Evolutionary conservation across 345 rosid genomes (phyloP).

Genomic region (Gossypium australe): DNA sequence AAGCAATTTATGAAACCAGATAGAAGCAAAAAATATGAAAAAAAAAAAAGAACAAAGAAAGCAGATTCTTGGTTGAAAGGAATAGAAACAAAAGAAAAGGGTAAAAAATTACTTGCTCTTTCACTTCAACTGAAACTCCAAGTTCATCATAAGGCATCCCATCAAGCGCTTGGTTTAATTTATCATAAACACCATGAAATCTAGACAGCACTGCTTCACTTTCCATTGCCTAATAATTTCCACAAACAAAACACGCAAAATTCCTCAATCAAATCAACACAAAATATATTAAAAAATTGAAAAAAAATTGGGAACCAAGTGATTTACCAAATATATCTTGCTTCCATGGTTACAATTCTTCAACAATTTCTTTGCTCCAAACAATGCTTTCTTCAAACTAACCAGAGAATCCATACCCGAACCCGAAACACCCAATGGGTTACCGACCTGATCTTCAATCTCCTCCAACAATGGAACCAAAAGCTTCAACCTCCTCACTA

Average conservation of each 20-base stretch:
- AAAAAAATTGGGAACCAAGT: background rate
- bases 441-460: slow-evolving; percentile 29
- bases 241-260: background rate
- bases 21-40: background rate
- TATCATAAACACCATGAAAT: slow-evolving; percentile 48
- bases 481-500: slow-evolving; percentile 57
- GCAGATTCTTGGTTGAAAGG: background rate
- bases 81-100: background rate
- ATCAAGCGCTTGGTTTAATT: slow-evolving; percentile 42
- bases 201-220: slow-evolving; percentile 47
- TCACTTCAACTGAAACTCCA: slow-evolving; percentile 52
- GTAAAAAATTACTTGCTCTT: slow-evolving; percentile 42
- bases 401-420: slow-evolving; percentile 21
- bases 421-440: background rate
- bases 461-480: slow-evolving; percentile 54
- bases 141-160: slow-evolving; percentile 38
- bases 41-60: background rate
- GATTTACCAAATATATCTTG: slow-evolving; percentile 54
- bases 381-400: slow-evolving; percentile 37
- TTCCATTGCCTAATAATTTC: slow-evolving; percentile 47
- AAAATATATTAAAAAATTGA: background rate
- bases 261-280: background rate
- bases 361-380: slow-evolving; percentile 48
- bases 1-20: background rate
- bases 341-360: slow-evolving; percentile 51